Evolutionary conservation across 192 early-diverging fungal species (phyloP), one percentile per base, ranked within the genome.

Genomic region (Fimicolochytrium jonesii): DNA sequence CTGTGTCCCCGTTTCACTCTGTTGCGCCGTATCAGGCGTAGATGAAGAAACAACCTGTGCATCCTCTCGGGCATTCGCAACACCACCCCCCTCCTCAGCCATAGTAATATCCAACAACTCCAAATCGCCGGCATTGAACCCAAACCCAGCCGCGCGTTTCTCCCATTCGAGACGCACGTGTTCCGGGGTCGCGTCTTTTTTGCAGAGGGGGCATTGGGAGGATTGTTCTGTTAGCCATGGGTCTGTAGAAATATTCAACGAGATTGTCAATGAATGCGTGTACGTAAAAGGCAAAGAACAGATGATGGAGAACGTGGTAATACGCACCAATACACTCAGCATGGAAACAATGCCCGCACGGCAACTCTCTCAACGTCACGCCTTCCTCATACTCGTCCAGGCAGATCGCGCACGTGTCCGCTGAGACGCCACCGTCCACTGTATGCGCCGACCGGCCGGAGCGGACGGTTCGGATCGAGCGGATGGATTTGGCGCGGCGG

Each of bases 291-390:
- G n/a, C n/a, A n/a, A n/a, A n/a, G n/a, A n/a, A n/a, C n/a, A n/a
- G n/a, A n/a, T n/a, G n/a, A n/a, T n/a, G n/a, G n/a, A n/a, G 18
- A 50, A 50, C 0, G 2, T 2, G 48, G 48, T 26, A n/a, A 13
- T 26, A 76, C 49, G 51, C 70, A 64, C 88, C 87, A 51, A 89
- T 75, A 59, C 87, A 89, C 9, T 76, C 76, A 10, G 58, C 32
- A 66, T 89, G 87, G 62, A 81, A 89, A 22, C 58, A 67, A 51
- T 89, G 87, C 18, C 64, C 72, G 55, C 87, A 89, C 32, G 71
- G 45, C 25, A 89, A 70, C 22, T 77, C 68, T 4, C 87, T 71
- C 46, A 85, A 35, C 20, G 68, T 75, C 22, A 86, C 86, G 23
- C 84, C 83, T 10, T 56, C 67, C 34, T 80, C 70, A 64, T 86